Conservation (phyloP, 371 early-diverging fungal species). For the Mucor piriformis region DNA sequence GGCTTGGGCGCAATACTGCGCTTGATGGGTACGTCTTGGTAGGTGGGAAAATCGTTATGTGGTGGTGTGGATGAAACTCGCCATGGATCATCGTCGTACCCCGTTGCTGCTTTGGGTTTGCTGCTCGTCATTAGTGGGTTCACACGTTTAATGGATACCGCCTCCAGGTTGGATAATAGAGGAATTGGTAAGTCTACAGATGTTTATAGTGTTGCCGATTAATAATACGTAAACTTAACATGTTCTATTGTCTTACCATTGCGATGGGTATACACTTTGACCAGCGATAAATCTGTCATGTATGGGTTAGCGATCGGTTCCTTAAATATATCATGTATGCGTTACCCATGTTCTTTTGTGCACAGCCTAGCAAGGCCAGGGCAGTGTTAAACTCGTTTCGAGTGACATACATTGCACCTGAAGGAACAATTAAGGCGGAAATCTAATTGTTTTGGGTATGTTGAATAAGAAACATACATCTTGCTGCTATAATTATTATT, state of each 20-base stretch:
- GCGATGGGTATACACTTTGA: conserved; percentile 29
- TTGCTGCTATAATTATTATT: neutral
- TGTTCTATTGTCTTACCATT: conserved; percentile 27
- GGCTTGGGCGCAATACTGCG: neutral
- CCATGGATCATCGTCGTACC: conserved; percentile 34
- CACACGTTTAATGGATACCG: conserved; percentile 14
- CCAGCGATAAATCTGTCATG: conserved; percentile 21
- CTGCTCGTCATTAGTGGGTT: conserved; percentile 11
- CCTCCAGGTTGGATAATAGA: conserved; percentile 24
- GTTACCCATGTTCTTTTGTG: conserved; percentile 80
- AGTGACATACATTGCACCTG: conserved; percentile 56
- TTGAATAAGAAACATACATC: too few species aligned
- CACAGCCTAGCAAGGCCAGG: conserved; percentile 71
- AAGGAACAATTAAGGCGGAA: conserved; percentile 48
- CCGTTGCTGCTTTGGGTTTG: conserved; percentile 17
- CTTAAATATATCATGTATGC: neutral
- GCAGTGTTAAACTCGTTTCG: conserved; percentile 74
- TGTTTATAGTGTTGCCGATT: too few species aligned
- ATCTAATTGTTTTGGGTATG: too few species aligned
- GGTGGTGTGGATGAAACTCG: conserved; percentile 12
- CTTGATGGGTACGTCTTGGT: neutral
- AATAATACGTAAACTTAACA: too few species aligned
- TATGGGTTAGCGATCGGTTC: conserved; percentile 3
- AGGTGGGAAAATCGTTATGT: conserved; percentile 12
- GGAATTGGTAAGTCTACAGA: conserved; percentile 42